Evolutionary conservation across 352 stramenopile species (phyloP).

Genomic region (Pythium brachiatum): DNA sequence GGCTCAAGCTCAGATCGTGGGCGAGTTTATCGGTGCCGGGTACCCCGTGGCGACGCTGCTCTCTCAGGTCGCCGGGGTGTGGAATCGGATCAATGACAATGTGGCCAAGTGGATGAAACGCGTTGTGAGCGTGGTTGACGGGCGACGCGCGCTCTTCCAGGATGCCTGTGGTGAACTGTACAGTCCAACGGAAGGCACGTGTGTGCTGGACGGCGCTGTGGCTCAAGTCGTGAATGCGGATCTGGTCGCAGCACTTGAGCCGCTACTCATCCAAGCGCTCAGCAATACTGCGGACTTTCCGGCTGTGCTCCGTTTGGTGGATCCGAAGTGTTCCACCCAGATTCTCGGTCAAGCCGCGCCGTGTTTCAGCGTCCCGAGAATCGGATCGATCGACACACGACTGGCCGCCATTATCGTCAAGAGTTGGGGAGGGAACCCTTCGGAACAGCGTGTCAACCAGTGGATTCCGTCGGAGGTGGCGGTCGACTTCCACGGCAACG

Average conservation of each 20-base stretch:
- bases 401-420: background rate
- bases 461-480: background rate
- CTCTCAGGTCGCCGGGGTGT: background rate
- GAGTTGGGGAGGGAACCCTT: background rate
- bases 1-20: background rate
- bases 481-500: background rate
- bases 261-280: background rate
- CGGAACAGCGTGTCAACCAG: background rate
- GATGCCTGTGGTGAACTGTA: background rate
- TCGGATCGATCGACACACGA: background rate
- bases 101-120: background rate
- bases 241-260: background rate
- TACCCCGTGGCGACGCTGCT: background rate
- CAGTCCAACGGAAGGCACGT: background rate
- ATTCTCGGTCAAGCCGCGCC: background rate
- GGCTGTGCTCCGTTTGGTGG: background rate
- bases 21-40: background rate
- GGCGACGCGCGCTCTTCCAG: background rate
- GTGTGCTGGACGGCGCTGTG: background rate
- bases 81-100: background rate
- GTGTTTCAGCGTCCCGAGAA: background rate
- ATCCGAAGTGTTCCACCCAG: background rate
- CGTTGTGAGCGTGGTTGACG: background rate
- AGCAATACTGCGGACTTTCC: background rate
- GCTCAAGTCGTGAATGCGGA: background rate